Percentiles rank a stretch among this genome's conserved stretches.
These are phyloP conservation scores for Nannizziopsis barbatae DNA, from an alignment of 2,329 filamentous ascomycete genomes.

Conservation along the genomic window DNA sequence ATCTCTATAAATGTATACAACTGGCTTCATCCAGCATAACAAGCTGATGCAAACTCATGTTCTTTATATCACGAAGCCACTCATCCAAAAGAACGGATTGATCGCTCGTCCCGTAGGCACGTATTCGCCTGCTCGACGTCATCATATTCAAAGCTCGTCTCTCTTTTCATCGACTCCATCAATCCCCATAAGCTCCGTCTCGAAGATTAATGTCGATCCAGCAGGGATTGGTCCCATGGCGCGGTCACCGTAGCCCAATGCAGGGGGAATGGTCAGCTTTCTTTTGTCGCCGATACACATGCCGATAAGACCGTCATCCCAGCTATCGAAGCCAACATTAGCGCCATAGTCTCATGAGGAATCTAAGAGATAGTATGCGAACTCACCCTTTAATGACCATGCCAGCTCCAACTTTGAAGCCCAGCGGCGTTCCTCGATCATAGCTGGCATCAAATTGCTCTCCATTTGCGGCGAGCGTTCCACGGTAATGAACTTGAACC, in stretches of 20 bases:
- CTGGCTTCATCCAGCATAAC: not conserved
- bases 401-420: conserved; percentile 66
- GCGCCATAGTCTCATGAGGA: not conserved
- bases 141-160: conserved; percentile 32
- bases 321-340: conserved; percentile 44
- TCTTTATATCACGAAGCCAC: not conserved
- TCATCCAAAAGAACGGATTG: not conserved
- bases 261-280: conserved; percentile 79
- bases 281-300: conserved; percentile 96
- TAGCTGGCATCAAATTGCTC: conserved; percentile 76
- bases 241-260: conserved; percentile 67
- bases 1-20: not conserved
- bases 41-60: too few species aligned
- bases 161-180: conserved; percentile 29
- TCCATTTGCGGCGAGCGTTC: conserved; percentile 63
- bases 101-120: not conserved
- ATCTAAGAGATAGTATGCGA: not conserved
- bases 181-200: conserved; percentile 81
- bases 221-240: conserved; percentile 72
- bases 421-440: conserved; percentile 62
- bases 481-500: conserved; percentile 78
- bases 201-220: conserved; percentile 74
- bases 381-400: conserved; percentile 80
- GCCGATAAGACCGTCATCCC: conserved; percentile 79
- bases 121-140: not conserved